A percentile compares a stretch with the other conserved stretches of the same genome.
Evolutionary conservation across 2,329 filamentous ascomycete genomes (phyloP).

Genomic region (Tetracladium maxilliforme): DNA sequence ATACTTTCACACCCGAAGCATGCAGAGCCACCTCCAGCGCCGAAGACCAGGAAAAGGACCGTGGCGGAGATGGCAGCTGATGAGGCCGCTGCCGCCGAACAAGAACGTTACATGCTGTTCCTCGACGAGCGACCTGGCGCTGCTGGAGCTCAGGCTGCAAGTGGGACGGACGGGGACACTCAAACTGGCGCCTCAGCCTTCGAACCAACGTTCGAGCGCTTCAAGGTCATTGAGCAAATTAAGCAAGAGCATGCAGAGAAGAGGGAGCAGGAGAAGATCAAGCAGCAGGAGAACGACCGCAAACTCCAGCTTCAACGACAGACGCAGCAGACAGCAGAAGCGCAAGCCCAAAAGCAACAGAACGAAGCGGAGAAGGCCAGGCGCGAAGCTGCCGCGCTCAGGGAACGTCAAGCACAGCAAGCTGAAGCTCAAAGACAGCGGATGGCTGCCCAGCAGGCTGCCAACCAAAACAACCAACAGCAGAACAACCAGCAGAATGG

Average conservation of each 20-base stretch:
- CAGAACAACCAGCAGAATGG: conserved; percentile 14
- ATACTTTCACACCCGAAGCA: conserved; percentile 65
- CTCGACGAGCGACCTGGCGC: conserved; percentile 66
- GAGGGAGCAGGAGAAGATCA: conserved; percentile 60
- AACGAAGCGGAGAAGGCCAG: conserved; percentile 25
- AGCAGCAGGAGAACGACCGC: conserved; percentile 45
- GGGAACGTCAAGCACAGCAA: conserved; percentile 17
- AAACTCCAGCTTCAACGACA: conserved; percentile 35
- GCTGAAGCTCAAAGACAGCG: conserved; percentile 16
- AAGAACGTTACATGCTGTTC: conserved; percentile 84
- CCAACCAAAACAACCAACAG: conserved; percentile 14
- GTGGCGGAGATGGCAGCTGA: conserved; percentile 91
- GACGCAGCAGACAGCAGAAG: conserved; percentile 22
- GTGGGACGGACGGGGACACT: conserved; percentile 50
- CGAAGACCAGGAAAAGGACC: conserved; percentile 84
- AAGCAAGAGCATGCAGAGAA: conserved; percentile 64
- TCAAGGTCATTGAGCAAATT: conserved; percentile 82
- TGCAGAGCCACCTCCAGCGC: conserved; percentile 59
- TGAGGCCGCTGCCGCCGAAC: conserved; percentile 76
- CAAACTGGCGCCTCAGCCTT: conserved; percentile 60
- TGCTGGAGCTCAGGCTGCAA: conserved; percentile 35
- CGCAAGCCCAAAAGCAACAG: conserved; percentile 29
- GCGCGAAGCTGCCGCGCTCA: conserved; percentile 13
- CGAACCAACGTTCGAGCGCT: conserved; percentile 76
- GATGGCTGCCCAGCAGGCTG: conserved; percentile 21